phyloP scores from a whole-genome alignment of 768 basidiomycete genomes.

The Tylopilus vinaceipallidus region DNA sequence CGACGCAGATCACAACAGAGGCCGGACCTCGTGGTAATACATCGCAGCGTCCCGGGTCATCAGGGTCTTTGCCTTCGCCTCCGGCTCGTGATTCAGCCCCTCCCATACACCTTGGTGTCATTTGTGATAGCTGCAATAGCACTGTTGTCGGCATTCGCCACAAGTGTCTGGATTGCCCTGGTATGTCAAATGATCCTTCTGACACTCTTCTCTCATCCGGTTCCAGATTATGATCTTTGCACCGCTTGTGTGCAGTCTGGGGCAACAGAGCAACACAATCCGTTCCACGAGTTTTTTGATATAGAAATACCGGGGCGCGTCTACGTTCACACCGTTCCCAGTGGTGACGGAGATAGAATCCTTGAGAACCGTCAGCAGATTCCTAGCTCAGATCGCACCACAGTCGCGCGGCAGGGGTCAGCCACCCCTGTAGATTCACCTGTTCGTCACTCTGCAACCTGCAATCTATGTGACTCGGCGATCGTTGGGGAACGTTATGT shows the following conservation, averaged over 20 bases:
- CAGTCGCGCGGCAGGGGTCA: background rate
- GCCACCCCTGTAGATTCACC: slow-evolving; percentile 10
- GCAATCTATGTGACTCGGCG: slow-evolving; percentile 73
- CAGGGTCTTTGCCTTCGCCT: background rate
- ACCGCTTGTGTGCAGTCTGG: slow-evolving; percentile 51
- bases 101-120: slow-evolving; percentile 51
- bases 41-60: background rate
- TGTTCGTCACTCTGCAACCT: slow-evolving; percentile 61
- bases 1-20: background rate
- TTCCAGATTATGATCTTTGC: slow-evolving; percentile 71
- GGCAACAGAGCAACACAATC: slow-evolving; percentile 51
- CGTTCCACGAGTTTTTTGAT: slow-evolving; percentile 70
- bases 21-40: background rate
- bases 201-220: background rate
- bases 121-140: slow-evolving; percentile 63
- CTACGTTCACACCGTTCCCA: slow-evolving; percentile 58
- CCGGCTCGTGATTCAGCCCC: background rate
- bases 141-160: slow-evolving; percentile 65
- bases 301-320: slow-evolving; percentile 64
- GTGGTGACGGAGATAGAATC: slow-evolving; percentile 30
- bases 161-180: slow-evolving; percentile 77
- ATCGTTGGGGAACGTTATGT: slow-evolving; percentile 76
- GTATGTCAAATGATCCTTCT: slow-evolving; percentile 36
- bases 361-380: slow-evolving; percentile 7
- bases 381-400: slow-evolving; percentile 1